phyloP scores from a whole-genome alignment of 2,329 filamentous ascomycete species.

The Penicillium capsulatum region DNA sequence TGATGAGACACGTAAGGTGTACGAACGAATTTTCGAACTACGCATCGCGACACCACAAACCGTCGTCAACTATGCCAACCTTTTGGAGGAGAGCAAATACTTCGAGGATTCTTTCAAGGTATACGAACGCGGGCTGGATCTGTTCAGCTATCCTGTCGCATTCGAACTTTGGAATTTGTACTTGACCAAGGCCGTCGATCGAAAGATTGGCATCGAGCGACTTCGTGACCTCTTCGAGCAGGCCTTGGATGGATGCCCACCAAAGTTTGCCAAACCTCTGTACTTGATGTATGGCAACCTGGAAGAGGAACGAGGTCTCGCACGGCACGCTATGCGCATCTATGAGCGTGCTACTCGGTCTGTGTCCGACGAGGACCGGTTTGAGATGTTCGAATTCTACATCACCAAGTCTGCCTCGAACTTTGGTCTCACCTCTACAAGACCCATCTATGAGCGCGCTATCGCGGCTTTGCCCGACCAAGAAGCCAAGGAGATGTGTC shows the following conservation, averaged over 20 bases:
- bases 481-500: conserved; percentile 95
- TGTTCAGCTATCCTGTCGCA: conserved; percentile 97
- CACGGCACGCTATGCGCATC: conserved; percentile 96
- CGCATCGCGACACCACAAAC: conserved; percentile 97
- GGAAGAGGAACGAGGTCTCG: conserved; percentile 91
- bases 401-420: conserved; percentile 98
- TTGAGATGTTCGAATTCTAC: conserved; percentile 99
- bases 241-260: conserved; percentile 88
- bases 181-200: conserved; percentile 92
- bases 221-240: conserved; percentile 95
- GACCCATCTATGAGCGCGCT: conserved; percentile 93
- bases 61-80: conserved; percentile 95
- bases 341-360: conserved; percentile 95
- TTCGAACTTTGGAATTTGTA: conserved; percentile 99
- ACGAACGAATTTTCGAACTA: conserved; percentile 96
- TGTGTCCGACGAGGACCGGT: conserved; percentile 87
- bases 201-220: conserved; percentile 91
- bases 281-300: conserved; percentile 98
- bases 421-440: conserved; percentile 90
- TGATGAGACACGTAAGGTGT: conserved; percentile 88
- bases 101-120: conserved; percentile 98
- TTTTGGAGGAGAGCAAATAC: conserved; percentile 90
- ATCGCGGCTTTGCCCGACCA: conserved; percentile 88
- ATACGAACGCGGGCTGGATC: conserved; percentile 89
- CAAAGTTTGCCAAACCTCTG: conserved; percentile 90